These are phyloP conservation scores for Rhodofomes roseus DNA, from an alignment of 1,284 basidiomycete genomes.

Conservation along the genomic window DNA sequence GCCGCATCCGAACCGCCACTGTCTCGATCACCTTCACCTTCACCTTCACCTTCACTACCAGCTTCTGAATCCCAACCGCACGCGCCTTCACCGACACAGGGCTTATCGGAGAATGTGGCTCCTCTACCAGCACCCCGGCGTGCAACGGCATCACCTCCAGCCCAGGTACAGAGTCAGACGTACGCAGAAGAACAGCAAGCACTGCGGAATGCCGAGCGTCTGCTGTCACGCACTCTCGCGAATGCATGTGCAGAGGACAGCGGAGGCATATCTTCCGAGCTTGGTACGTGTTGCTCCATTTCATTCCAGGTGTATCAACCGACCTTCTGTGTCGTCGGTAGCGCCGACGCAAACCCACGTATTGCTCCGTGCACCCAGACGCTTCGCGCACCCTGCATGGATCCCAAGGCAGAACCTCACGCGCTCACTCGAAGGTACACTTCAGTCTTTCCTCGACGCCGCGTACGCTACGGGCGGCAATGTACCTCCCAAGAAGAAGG, in stretches of 20 bases:
- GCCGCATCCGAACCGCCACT: constrained; percentile 19
- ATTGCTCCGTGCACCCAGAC: constrained; percentile 64
- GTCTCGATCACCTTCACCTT: constrained; percentile 22
- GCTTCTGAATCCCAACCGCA: constrained; percentile 12
- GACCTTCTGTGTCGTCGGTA: constrained; percentile 27
- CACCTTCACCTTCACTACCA: constrained; percentile 15
- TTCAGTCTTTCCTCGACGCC: constrained; percentile 38
- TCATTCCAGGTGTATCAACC: not conserved
- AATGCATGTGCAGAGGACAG: constrained; percentile 50
- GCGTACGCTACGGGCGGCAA: constrained; percentile 9
- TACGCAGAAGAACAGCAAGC: constrained; percentile 45
- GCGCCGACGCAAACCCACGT: constrained; percentile 70
- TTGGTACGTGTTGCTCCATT: constrained; percentile 39
- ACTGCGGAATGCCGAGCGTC: constrained; percentile 52
- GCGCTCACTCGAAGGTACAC: constrained; percentile 26
- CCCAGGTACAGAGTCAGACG: constrained; percentile 14
- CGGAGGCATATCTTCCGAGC: constrained; percentile 55
- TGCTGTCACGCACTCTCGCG: constrained; percentile 60
- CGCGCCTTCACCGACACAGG: constrained; percentile 4
- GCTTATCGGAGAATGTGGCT: not conserved
- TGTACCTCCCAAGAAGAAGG: constrained; percentile 18
- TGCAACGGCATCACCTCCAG: constrained; percentile 8
- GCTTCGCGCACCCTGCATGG: constrained; percentile 72
- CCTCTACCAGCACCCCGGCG: constrained; percentile 1
- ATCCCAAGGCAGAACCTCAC: constrained; percentile 59